phyloP scores from a whole-genome alignment of 768 basidiomycete species.

The Imleria badia region DNA sequence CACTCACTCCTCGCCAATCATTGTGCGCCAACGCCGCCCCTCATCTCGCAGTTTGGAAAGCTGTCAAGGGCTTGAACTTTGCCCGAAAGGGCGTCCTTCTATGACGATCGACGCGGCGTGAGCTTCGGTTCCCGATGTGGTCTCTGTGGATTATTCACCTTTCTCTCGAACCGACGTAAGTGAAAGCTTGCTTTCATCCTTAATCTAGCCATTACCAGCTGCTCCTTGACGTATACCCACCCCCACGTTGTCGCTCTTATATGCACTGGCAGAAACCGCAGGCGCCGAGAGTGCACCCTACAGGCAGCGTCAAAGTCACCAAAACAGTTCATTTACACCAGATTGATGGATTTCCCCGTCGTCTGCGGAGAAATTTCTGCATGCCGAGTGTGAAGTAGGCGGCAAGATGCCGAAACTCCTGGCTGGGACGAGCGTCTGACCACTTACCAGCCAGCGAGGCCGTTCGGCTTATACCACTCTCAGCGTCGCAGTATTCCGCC shows the following conservation, averaged over 20 bases:
- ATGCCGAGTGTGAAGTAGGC: constrained; percentile 6
- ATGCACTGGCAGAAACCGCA: background rate
- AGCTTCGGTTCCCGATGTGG: constrained; percentile 28
- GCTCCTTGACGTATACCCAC: constrained; percentile 24
- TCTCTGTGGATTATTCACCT: constrained; percentile 9
- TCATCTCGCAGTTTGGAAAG: constrained; percentile 15
- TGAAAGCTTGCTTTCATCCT: constrained; percentile 4
- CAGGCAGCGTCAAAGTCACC: background rate
- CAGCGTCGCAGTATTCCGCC: background rate
- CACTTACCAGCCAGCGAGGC: background rate
- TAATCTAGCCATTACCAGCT: background rate
- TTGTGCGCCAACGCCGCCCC: background rate
- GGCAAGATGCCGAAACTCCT: constrained; percentile 9
- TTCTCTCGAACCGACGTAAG: constrained; percentile 15
- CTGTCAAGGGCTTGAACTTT: constrained; percentile 21
- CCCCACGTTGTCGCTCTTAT: constrained; percentile 18
- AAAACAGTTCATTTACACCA: constrained; percentile 11
- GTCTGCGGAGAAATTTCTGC: constrained; percentile 6
- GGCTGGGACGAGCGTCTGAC: constrained; percentile 8
- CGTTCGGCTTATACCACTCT: background rate
- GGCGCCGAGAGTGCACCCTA: constrained; percentile 2
- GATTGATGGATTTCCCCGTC: constrained; percentile 1
- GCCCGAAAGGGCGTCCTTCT: constrained; percentile 22
- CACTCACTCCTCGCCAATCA: constrained; percentile 5
- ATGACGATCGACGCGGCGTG: constrained; percentile 23